Percentiles rank a stretch among this genome's conserved stretches.
These are phyloP conservation scores for Monosporozyma siamensis DNA, from an alignment of 805 yeast species.

Conservation along the genomic window DNA sequence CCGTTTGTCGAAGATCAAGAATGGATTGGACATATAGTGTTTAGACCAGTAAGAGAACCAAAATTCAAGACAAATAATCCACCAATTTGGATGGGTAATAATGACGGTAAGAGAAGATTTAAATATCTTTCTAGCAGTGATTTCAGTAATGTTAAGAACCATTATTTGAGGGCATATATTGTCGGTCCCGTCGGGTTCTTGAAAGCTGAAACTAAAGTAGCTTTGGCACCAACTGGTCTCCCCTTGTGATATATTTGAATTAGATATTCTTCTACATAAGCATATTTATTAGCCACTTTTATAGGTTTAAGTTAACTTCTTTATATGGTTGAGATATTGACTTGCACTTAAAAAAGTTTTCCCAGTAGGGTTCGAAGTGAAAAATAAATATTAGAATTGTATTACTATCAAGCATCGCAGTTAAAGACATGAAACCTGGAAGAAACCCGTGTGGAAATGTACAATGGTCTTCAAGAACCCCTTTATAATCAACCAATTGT, in stretches of 20 bases:
- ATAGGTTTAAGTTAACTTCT: too few relatives aligned
- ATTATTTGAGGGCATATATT: constrained; percentile 22
- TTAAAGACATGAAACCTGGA: too few relatives aligned
- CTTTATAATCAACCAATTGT: constrained; percentile 64
- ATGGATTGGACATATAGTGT: constrained; percentile 44
- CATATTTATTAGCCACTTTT: too few relatives aligned
- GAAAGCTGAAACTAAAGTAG: constrained; percentile 12
- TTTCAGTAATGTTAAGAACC: constrained; percentile 12
- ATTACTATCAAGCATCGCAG: too few relatives aligned
- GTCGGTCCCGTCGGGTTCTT: constrained; percentile 27
- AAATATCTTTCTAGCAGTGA: constrained; percentile 4
- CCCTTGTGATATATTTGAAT: neutral
- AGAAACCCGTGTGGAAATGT: neutral
- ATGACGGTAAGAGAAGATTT: neutral
- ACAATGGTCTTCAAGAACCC: neutral
- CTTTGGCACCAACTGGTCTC: neutral
- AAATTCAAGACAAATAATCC: constrained; percentile 18
- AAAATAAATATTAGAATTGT: too few relatives aligned
- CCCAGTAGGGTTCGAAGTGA: too few relatives aligned
- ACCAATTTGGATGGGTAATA: constrained; percentile 12
- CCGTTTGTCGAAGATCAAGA: constrained; percentile 43
- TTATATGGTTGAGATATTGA: too few relatives aligned
- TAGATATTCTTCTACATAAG: too few relatives aligned
- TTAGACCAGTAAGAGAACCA: constrained; percentile 26
- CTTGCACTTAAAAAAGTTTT: too few relatives aligned